Base-by-base conservation (phyloP, 495 filamentous ascomycete species). In the Aspergillus saccharolyticus region DNA sequence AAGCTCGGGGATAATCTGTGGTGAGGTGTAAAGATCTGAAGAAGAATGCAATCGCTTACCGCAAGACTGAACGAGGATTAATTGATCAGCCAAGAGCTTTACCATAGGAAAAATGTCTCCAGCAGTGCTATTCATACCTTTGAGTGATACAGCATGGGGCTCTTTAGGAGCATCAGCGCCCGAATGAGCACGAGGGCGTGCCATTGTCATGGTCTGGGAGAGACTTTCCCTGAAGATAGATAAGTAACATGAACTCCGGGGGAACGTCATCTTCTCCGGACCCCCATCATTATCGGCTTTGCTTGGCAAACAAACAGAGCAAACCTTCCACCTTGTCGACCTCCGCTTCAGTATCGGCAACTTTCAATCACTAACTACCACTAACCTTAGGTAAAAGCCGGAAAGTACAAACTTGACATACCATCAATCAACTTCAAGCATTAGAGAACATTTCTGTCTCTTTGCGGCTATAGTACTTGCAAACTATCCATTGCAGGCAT, bases 61-160 rank as follows among this genome's bases (percentile, higher is more conserved):
- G 77, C 56, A 85, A 64, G 17, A 80, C 78, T 74, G 56, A 50
- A 66, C 53, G 58, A 43, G 55, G 60, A 61, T 75, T 63, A 64
- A 67, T 62, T 61, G 58, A 55, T 51, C 43, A 44, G 55, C 18
- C 20, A 54, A 45, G 42, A 33, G 55, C 55, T 42, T 46, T 39
- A 33, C 18, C 42, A 17, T 10, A 7, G 24, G 17, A 57, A 18
- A 22, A 2, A 21, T 18, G 16, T 10, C 33, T 39, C 33, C 33
- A 12, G 33, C 10, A 14, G 17, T 15, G 20, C 33, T 14, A 47
- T 57, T 53, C 68, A 42, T 67, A 78, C 84, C 91, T 80, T 96
- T 97, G 22, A 97, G 71, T 53, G 89, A 95, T 39, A 97, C 83
- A 15, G 85, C 81, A 74, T 97, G 91, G 18, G 89, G 86, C 63